Base-by-base conservation (phyloP, 2,329 filamentous ascomycete genomes). In the Penicillium sp. region DNA sequence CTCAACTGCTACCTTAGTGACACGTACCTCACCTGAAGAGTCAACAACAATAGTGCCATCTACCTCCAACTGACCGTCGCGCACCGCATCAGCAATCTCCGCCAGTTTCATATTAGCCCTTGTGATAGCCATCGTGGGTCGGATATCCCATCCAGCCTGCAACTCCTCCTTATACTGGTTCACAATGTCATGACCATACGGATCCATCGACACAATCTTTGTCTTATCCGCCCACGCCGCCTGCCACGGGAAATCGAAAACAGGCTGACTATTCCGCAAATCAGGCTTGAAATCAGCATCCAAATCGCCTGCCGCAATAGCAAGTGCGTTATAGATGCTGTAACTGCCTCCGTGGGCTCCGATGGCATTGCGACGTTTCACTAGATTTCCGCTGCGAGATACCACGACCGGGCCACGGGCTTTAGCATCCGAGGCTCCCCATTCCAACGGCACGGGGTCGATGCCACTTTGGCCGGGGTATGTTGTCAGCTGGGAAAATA, bases 131-230 rank as follows among this genome's bases (percentile, higher is more conserved):
- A 96, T 96, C 0, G 92, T 96, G 3, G 93, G 93, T 39, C 92
- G 85, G 62, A 96, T 90, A 71, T 96, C 91, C 72, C 71, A 74
- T 16, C 73, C 76, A 35, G 96, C 84, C 66, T 91, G 86, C 45
- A 97, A 87, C 50, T 88, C 86, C 49, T 90, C 82, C 67, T 95
- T 92, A 46, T 85, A 83, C 61, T 93, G 87, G 62, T 89, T 90
- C 79, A 89, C 96, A 42, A 96, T 77, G 59, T 96, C 80, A 78
- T 98, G 95, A 7, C 95, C 93, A 74, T 89, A 91, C 0, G 93
- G 93, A 72, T 98, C 95, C 92, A 99, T 96, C 19, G 93, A 91
- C 14, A 98, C 93, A 62, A 99, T 98, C 81, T 97, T 98, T 75
- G 91, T 92, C 69, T 85, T 85, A 71, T 96, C 91, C 26, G 84